A percentile compares a stretch with the other conserved stretches of the same genome.
These are phyloP conservation scores for Calcarisporium arbuscula DNA, from an alignment of 2,329 filamentous ascomycete genomes.

Conservation along the genomic window DNA sequence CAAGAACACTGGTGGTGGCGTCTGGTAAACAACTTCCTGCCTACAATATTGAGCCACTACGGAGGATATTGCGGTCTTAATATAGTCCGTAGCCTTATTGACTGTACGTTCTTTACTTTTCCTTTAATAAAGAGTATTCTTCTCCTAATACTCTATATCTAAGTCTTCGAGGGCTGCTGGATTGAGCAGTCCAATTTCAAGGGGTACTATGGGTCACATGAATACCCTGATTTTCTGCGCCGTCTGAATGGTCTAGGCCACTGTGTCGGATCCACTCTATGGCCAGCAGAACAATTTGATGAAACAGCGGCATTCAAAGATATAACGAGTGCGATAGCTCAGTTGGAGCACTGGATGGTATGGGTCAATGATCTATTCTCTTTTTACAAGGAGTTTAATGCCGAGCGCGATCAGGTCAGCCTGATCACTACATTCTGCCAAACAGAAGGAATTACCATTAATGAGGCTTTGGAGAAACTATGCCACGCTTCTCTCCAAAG, in stretches of 20 bases:
- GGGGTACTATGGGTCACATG: constrained; percentile 10
- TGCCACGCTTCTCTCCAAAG: constrained; percentile 10
- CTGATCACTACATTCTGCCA: constrained; percentile 14
- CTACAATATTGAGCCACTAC: constrained; percentile 13
- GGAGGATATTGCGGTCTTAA: constrained; percentile 13
- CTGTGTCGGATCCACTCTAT: constrained; percentile 11
- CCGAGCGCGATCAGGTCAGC: constrained; percentile 12
- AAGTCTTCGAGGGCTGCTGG: constrained; percentile 15
- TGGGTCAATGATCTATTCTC: constrained; percentile 15
- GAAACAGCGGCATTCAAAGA: constrained; percentile 11
- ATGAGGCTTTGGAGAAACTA: constrained; percentile 13
- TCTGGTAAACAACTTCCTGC: constrained; percentile 13
- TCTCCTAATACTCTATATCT: neutral
- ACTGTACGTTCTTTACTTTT: constrained; percentile 8
- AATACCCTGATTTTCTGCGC: constrained; percentile 15
- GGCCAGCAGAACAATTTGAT: constrained; percentile 10
- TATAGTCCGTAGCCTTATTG: constrained; percentile 12
- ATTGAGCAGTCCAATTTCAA: constrained; percentile 16
- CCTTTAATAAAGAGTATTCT: neutral
- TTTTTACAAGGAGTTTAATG: constrained; percentile 17
- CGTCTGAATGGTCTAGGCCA: constrained; percentile 16
- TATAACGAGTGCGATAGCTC: constrained; percentile 12
- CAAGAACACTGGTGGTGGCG: constrained; percentile 13
- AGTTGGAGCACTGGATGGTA: constrained; percentile 15
- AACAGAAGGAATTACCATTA: constrained; percentile 8